A percentile compares a stretch with the other conserved stretches of the same genome.
Evolutionary conservation across 2,329 filamentous ascomycete genomes (phyloP).

Genomic region (Phialophora chinensis): DNA sequence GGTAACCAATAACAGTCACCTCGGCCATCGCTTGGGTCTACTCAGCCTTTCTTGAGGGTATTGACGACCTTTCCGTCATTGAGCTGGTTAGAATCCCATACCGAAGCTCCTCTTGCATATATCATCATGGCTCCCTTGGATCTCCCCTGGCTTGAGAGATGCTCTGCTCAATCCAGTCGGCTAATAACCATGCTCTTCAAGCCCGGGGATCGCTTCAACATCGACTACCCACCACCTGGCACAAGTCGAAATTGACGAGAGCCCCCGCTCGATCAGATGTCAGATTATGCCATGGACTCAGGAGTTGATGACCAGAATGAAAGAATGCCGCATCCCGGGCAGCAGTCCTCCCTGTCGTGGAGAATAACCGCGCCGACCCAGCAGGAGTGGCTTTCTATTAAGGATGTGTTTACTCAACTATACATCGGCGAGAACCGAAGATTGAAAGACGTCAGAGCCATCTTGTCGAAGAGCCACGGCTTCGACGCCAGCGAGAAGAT

Average conservation of each 20-base stretch:
- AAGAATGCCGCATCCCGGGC: neutral
- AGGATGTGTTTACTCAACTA: constrained; percentile 31
- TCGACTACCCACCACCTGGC: neutral
- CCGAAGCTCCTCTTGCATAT: neutral
- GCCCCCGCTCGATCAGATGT: neutral
- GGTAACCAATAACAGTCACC: constrained; percentile 2
- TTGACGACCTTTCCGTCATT: neutral
- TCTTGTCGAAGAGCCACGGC: constrained; percentile 30
- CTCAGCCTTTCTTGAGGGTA: constrained; percentile 11
- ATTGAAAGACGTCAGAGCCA: constrained; percentile 31
- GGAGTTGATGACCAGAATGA: constrained; percentile 1
- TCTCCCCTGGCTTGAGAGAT: neutral
- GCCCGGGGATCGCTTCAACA: neutral
- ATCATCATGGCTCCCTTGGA: constrained; percentile 6
- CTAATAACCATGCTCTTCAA: neutral
- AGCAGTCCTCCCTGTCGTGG: constrained; percentile 6
- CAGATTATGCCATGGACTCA: constrained; percentile 3
- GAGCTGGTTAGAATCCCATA: neutral
- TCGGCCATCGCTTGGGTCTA: neutral
- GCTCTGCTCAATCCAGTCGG: neutral
- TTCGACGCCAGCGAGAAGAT: constrained; percentile 35
- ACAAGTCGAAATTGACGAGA: neutral
- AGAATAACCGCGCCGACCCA: constrained; percentile 24
- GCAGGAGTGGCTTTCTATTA: constrained; percentile 33
- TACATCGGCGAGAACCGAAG: constrained; percentile 32